Evolutionary conservation across 345 rosid genomes (phyloP).

Genomic region (Luvunga scandens): DNA sequence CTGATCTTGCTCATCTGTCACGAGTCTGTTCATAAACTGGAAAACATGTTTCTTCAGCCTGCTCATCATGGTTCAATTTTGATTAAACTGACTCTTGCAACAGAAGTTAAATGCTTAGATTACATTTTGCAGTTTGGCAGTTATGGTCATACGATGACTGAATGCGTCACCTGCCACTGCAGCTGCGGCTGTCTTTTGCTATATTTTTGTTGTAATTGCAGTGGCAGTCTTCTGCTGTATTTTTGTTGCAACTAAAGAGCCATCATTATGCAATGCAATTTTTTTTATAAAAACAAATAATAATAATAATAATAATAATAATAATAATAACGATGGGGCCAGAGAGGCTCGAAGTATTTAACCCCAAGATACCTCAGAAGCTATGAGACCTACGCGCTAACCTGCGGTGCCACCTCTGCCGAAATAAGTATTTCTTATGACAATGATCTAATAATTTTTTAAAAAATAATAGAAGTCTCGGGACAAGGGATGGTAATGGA

Average conservation of each 20-base stretch:
- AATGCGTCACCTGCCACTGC: neutral
- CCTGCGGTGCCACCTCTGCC: slow-evolving; percentile 72
- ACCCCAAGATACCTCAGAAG: slow-evolving; percentile 85
- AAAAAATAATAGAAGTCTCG: no score
- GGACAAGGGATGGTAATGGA: no score
- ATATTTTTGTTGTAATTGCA: no score
- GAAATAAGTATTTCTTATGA: no score
- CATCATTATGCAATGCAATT: neutral
- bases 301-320: no score
- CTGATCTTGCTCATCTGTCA: slow-evolving; percentile 20
- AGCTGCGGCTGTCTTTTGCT: neutral
- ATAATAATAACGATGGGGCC: slow-evolving; percentile 53
- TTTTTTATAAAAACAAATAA: no score
- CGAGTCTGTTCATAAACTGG: neutral
- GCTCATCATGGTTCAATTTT: neutral
- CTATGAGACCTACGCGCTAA: slow-evolving; percentile 98
- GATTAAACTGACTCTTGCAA: neutral
- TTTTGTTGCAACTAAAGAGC: neutral
- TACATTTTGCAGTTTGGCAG: neutral
- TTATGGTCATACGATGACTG: neutral
- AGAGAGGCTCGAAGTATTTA: slow-evolving; percentile 95
- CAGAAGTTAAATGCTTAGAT: neutral
- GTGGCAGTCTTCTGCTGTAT: neutral
- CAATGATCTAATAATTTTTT: no score
- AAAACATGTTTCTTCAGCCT: neutral